Evolutionary conservation across 768 basidiomycete species (phyloP), one percentile per base, ranked within the genome.

Genomic region (Leccinum barrowsii): DNA sequence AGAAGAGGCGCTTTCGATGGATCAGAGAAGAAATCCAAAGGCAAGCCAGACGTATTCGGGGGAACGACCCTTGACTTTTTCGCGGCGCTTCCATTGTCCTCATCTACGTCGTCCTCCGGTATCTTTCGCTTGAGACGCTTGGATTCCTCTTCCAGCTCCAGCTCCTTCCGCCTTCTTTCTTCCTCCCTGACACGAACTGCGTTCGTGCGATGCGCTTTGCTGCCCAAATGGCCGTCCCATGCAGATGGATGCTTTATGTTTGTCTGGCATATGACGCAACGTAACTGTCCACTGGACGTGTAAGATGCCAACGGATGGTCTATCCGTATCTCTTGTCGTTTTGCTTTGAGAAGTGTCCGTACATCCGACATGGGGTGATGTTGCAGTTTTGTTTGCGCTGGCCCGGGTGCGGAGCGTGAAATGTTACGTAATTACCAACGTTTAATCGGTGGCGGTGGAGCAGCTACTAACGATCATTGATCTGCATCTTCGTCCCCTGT

Each of bases 141-240:
- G 42, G 73, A 70, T 61, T 77, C 74, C 49, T 74, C 75, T 46
- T 73, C 67, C 55, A 62, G 60, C 59, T 68, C 72, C 59, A 73
- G 58, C 57, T 75, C 76, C 65, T 76, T 77, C 55, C 69, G 74
- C 35, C 63, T 63, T 54, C 70, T 74, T 58, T 86, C 83, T 63
- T 85, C 80, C 66, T 85, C 84, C 60, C 78, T 82, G 47, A 85
- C 66, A 17, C 82, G 81, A 11, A 78, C 77, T 17, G 86, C 84
- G 65, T 83, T 86, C 42, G 78, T 85, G 34, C 91, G 84, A 69
- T 94, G 91, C 2, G 73, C 73, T 74, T 93, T 93, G 74, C 87
- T 90, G 12, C 87, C 90, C 19, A 94, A 70, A 73, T 94, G 91
- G 21, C 91, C 90, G 59, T 91, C 85, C 91, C 91, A 94, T n/a